These are phyloP conservation scores for Penicillium sp. DNA, from an alignment of 2,329 filamentous ascomycete genomes.

Conservation along the genomic window DNA sequence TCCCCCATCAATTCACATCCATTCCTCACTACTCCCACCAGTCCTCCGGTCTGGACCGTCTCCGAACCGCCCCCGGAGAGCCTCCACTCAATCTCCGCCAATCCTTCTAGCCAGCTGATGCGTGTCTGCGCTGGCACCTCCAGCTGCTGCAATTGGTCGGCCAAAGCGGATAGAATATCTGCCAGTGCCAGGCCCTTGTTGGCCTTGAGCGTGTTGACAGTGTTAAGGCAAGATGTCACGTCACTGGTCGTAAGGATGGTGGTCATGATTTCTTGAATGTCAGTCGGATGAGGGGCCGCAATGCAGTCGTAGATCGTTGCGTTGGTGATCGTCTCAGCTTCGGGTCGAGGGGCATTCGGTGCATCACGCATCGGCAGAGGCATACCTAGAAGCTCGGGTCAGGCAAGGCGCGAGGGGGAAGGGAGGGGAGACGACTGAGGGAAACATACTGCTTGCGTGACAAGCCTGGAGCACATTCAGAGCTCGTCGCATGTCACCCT, in stretches of 20 bases:
- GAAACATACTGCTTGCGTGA: slow-evolving; percentile 78
- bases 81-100: slow-evolving; percentile 92
- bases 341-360: slow-evolving; percentile 62
- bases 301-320: slow-evolving; percentile 96
- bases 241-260: slow-evolving; percentile 84
- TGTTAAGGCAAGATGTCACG: slow-evolving; percentile 85
- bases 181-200: slow-evolving; percentile 86
- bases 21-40: slow-evolving; percentile 84
- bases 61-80: slow-evolving; percentile 87
- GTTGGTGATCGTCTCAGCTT: slow-evolving; percentile 85
- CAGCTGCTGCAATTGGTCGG: slow-evolving; percentile 79
- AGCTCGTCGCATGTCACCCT: slow-evolving; percentile 93
- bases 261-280: slow-evolving; percentile 81
- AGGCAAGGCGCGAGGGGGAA: background rate
- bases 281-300: slow-evolving; percentile 87
- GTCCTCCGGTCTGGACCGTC: slow-evolving; percentile 84
- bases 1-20: slow-evolving; percentile 76
- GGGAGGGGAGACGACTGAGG: background rate
- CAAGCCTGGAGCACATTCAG: slow-evolving; percentile 96
- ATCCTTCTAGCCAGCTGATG: slow-evolving; percentile 86
- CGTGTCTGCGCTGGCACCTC: slow-evolving; percentile 86
- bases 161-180: slow-evolving; percentile 86
- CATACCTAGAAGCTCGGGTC: slow-evolving; percentile 56
- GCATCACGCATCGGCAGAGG: slow-evolving; percentile 66
- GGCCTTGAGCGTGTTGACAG: slow-evolving; percentile 84